phyloP scores from a whole-genome alignment of 345 rosid genomes.

The Pseudoturritis turrita region DNA sequence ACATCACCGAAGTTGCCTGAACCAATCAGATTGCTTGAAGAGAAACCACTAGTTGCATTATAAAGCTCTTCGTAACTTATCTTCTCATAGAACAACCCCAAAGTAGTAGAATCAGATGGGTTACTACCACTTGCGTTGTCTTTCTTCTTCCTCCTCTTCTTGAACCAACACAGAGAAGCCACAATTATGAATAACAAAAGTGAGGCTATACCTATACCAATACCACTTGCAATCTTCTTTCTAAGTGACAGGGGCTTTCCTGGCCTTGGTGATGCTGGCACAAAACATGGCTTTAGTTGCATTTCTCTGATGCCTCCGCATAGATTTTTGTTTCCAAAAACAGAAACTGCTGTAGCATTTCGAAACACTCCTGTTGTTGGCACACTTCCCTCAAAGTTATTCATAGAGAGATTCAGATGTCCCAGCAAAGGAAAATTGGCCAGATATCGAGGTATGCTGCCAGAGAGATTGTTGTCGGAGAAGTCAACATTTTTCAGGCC shows the following conservation, averaged over 20 bases:
- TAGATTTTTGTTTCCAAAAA: slow-evolving; percentile 20
- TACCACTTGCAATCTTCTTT: slow-evolving; percentile 14
- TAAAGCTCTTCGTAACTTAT: slow-evolving; percentile 27
- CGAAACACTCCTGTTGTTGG: slow-evolving; percentile 23
- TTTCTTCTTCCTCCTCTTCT: slow-evolving; percentile 5
- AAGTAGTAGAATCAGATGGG: not conserved
- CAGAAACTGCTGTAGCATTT: slow-evolving; percentile 19
- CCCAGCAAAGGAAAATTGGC: not conserved
- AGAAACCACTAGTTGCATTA: slow-evolving; percentile 29
- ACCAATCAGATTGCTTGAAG: slow-evolving; percentile 30
- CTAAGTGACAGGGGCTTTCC: not conserved
- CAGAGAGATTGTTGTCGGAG: slow-evolving; percentile 31
- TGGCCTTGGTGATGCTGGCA: not conserved
- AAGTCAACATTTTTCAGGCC: slow-evolving; percentile 17
- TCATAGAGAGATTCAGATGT: slow-evolving; percentile 27
- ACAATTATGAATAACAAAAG: slow-evolving; percentile 6
- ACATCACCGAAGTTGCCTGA: slow-evolving; percentile 27
- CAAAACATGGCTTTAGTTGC: slow-evolving; percentile 15
- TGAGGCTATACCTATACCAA: slow-evolving; percentile 18
- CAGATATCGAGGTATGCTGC: slow-evolving; percentile 20
- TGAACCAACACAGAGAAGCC: slow-evolving; percentile 23
- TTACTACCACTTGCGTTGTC: not conserved
- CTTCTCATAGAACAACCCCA: slow-evolving; percentile 23
- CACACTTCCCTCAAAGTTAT: slow-evolving; percentile 22
- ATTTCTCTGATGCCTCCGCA: slow-evolving; percentile 25